Percentiles rank a stretch among this genome's conserved stretches.
These are phyloP conservation scores for Fusarium camptoceras DNA, from an alignment of 2,329 filamentous ascomycete species.

Conservation along the genomic window DNA sequence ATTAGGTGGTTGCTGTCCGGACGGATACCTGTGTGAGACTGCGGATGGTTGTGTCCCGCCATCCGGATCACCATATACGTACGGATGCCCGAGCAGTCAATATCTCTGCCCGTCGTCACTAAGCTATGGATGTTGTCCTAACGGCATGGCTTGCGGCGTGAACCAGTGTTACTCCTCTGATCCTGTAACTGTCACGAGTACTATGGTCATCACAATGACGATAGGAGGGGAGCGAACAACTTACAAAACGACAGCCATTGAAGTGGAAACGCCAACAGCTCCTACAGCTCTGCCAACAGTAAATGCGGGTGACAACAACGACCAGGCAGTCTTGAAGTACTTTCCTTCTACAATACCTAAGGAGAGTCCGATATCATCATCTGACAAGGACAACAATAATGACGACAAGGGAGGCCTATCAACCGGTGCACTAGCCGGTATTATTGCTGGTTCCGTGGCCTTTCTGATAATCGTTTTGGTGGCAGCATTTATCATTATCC, in stretches of 20 bases:
- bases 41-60: slow-evolving; percentile 58
- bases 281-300: slow-evolving; percentile 49
- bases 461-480: slow-evolving; percentile 62
- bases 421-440: slow-evolving; percentile 61
- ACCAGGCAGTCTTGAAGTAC: slow-evolving; percentile 56
- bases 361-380: slow-evolving; percentile 43
- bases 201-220: slow-evolving; percentile 60
- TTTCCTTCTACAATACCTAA: slow-evolving; percentile 60
- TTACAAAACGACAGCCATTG: slow-evolving; percentile 54
- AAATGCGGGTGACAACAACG: slow-evolving; percentile 36
- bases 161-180: slow-evolving; percentile 62
- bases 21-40: slow-evolving; percentile 58
- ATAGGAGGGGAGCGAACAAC: slow-evolving; percentile 55
- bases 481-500: slow-evolving; percentile 62
- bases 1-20: slow-evolving; percentile 59
- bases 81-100: slow-evolving; percentile 58
- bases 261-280: slow-evolving; percentile 54
- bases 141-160: slow-evolving; percentile 61
- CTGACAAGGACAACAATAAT: slow-evolving; percentile 40
- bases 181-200: slow-evolving; percentile 59
- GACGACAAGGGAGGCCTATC: slow-evolving; percentile 52
- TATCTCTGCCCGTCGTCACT: slow-evolving; percentile 63
- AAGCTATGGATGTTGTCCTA: slow-evolving; percentile 65
- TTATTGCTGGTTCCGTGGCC: slow-evolving; percentile 63
- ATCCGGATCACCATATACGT: slow-evolving; percentile 54